Base-by-base conservation (phyloP, 768 basidiomycete genomes). In the Tephrocybe sp. region DNA sequence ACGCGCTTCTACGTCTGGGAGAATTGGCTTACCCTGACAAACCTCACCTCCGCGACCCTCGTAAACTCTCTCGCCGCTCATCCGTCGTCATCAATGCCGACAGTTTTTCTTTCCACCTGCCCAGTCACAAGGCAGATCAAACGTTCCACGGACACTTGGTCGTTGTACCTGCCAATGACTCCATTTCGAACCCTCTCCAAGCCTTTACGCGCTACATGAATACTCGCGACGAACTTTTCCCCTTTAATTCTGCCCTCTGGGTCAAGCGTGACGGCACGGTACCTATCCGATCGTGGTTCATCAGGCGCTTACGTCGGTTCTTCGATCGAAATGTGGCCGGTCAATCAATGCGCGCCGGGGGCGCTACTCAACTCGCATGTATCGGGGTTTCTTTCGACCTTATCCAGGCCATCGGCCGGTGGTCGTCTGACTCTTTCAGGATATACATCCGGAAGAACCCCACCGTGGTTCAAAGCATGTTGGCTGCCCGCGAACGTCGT, bases 291-390 rank as follows among this genome's bases (percentile, higher is more conserved):
- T 34, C 47, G 1, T 62, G 54, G 38, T 61, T 64, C 43, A 58
- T 58, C 0, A 7, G 12, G 1, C 30, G 43, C 1, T 39, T 60
- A 0, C 38, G 45, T 3, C 2, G 1, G 0, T 58, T 58, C 30
- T 58, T 57, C 31, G 40, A 42, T 3, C 29, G 19, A 0, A 31
- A 42, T 19, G 16, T 66, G 21, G 57, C 57, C 12, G 74, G 73
- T 1, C 75, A 76, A 25, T 74, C 71, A 0, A 34, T 74, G 37
- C 62, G 68, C 9, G 60, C 68, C 0, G 71, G 71, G 2, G 69
- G 71, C 2, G 68, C 72, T 0, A 75, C 71, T 0, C 47, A 29
- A 12, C 58, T 68, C 2, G 71, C 70, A 0, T 47, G 50, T 4
- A 22, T 23, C 0, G 69, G 72, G 0, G 54, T 59, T 3, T 44